phyloP scores from a whole-genome alignment of 148 eudicot species.

The Vaccinium vitisidaea region DNA sequence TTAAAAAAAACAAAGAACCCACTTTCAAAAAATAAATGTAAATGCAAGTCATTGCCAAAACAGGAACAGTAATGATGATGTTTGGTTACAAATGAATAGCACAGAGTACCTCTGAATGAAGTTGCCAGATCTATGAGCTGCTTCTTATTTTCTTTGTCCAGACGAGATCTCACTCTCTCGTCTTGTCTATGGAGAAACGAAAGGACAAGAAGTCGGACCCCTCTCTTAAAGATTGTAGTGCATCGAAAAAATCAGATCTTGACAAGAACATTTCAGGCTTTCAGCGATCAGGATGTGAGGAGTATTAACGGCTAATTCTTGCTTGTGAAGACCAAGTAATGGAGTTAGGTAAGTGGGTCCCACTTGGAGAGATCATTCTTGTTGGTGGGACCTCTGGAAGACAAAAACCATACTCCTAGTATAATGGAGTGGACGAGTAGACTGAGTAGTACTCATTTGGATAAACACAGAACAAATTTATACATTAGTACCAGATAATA shows the following conservation, averaged over 20 bases:
- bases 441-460: too few species aligned
- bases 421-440: too few species aligned
- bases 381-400: neutral
- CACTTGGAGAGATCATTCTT: neutral
- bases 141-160: neutral
- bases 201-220: slow-evolving; percentile 14
- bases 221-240: neutral
- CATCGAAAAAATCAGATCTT: slow-evolving; percentile 22
- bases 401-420: neutral
- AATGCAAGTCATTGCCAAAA: neutral
- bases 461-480: neutral
- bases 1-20: neutral
- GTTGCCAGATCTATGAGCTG: slow-evolving; percentile 12
- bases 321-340: neutral
- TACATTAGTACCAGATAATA: neutral
- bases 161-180: neutral
- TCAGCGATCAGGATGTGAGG: slow-evolving; percentile 11
- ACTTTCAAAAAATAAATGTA: neutral
- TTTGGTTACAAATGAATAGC: neutral
- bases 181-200: neutral
- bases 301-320: neutral
- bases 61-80: neutral
- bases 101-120: slow-evolving; percentile 23
- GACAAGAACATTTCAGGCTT: slow-evolving; percentile 27
- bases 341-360: neutral